These are phyloP conservation scores for Penicillium canariense DNA, from an alignment of 495 filamentous ascomycete species.

Conservation along the genomic window DNA sequence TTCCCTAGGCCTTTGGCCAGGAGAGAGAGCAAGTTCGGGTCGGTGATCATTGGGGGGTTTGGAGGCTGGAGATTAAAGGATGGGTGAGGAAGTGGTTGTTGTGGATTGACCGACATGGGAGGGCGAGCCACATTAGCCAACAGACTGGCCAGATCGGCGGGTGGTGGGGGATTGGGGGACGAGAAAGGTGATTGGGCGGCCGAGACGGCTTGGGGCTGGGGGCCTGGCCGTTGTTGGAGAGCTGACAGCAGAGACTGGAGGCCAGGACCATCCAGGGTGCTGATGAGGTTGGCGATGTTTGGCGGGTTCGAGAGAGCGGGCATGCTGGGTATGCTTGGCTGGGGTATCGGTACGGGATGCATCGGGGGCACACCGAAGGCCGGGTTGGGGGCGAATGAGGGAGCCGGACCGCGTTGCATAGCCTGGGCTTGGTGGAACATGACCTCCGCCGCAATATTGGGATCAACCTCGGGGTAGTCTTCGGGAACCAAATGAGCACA, in stretches of 20 bases:
- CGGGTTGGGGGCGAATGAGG: conserved; percentile 43
- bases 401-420: conserved; percentile 44
- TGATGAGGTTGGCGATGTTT: conserved; percentile 46
- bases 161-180: conserved; percentile 33
- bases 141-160: conserved; percentile 59
- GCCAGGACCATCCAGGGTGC: conserved; percentile 66
- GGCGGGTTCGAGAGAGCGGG: conserved; percentile 37
- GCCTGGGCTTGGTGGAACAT: conserved; percentile 69
- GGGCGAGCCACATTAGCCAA: conserved; percentile 49
- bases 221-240: conserved; percentile 45
- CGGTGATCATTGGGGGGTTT: conserved; percentile 34
- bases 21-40: conserved; percentile 46
- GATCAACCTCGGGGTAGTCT: conserved; percentile 82
- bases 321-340: conserved; percentile 26
- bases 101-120: conserved; percentile 33
- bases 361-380: conserved; percentile 44
- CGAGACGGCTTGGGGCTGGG: conserved; percentile 41
- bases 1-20: conserved; percentile 41
- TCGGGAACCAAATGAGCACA: conserved; percentile 6
- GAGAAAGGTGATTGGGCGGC: conserved; percentile 38
- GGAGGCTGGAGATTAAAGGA: conserved; percentile 35
- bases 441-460: conserved; percentile 72
- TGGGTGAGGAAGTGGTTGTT: conserved; percentile 34
- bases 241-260: conserved; percentile 71
- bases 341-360: conserved; percentile 36